Conservation (phyloP, 768 basidiomycete genomes). For the Amanita rimosa region DNA sequence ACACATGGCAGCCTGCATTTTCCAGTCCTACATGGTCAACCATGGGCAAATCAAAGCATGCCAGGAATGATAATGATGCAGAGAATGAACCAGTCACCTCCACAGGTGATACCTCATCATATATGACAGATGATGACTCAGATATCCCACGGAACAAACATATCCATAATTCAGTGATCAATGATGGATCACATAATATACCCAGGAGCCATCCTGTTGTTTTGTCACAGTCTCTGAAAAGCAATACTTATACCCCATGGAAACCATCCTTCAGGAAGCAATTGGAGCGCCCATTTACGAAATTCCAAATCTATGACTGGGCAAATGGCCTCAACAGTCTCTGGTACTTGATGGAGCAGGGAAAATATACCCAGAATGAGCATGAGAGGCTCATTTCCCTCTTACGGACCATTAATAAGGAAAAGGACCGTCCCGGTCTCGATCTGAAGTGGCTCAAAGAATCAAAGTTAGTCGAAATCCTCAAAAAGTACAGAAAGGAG, state of each 20-base stretch:
- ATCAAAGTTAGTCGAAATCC: slow-evolving; percentile 8
- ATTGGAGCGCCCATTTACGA: background rate
- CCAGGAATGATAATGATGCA: background rate
- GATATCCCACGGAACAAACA: background rate
- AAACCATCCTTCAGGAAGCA: background rate
- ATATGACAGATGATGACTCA: background rate
- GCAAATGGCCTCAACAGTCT: background rate
- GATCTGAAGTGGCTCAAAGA: slow-evolving; percentile 11
- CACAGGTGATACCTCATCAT: background rate
- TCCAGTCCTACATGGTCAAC: too few species aligned
- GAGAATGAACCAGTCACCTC: background rate
- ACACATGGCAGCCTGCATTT: background rate
- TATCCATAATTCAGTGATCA: too few species aligned
- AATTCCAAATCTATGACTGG: background rate
- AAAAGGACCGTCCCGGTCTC: slow-evolving; percentile 9
- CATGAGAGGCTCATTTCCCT: background rate
- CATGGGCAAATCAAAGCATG: background rate
- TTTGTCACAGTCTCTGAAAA: background rate
- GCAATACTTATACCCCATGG: background rate
- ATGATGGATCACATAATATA: background rate
- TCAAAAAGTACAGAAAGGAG: slow-evolving; percentile 9
- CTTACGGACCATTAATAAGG: slow-evolving; percentile 1
- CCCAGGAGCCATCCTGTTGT: background rate
- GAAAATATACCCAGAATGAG: background rate
- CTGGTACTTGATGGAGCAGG: slow-evolving; percentile 1